Conservation (phyloP, 768 basidiomycete genomes). For the Scleroderma citrinum region DNA sequence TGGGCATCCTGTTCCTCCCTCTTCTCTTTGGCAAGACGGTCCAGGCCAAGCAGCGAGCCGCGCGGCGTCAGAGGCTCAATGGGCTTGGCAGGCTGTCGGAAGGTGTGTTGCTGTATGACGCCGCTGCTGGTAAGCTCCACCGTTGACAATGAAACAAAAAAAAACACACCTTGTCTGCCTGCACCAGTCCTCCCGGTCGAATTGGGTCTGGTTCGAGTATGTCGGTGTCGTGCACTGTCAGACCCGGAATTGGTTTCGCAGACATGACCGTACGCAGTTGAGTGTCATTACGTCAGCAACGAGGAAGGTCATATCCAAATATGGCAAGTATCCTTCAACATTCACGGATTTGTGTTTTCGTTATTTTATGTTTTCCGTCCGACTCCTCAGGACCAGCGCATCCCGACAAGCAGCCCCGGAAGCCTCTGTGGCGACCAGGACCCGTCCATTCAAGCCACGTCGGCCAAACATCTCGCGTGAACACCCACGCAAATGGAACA, state of each 20-base stretch:
- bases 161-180: conserved; percentile 53
- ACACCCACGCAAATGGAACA: conserved; percentile 56
- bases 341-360: not conserved
- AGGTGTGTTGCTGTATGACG: conserved; percentile 62
- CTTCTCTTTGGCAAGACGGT: conserved; percentile 86
- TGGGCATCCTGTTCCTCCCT: conserved; percentile 48
- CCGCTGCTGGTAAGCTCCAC: conserved; percentile 4
- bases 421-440: conserved; percentile 1
- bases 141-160: not conserved
- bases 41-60: conserved; percentile 78
- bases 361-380: not conserved
- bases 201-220: conserved; percentile 74
- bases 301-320: not conserved
- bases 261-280: conserved; percentile 22
- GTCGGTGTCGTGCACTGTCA: conserved; percentile 74
- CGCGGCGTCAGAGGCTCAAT: conserved; percentile 75
- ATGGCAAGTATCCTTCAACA: not conserved
- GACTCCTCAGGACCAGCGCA: conserved; percentile 4
- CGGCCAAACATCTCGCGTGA: conserved; percentile 49
- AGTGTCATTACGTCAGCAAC: conserved; percentile 1
- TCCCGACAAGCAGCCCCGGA: conserved; percentile 4
- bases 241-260: conserved; percentile 61
- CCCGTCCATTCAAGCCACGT: conserved; percentile 23
- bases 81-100: conserved; percentile 67
- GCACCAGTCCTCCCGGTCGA: conserved; percentile 75